Evolutionary conservation across 208 protist genomes (phyloP).

Genomic region (Leishmania amazonensis): DNA sequence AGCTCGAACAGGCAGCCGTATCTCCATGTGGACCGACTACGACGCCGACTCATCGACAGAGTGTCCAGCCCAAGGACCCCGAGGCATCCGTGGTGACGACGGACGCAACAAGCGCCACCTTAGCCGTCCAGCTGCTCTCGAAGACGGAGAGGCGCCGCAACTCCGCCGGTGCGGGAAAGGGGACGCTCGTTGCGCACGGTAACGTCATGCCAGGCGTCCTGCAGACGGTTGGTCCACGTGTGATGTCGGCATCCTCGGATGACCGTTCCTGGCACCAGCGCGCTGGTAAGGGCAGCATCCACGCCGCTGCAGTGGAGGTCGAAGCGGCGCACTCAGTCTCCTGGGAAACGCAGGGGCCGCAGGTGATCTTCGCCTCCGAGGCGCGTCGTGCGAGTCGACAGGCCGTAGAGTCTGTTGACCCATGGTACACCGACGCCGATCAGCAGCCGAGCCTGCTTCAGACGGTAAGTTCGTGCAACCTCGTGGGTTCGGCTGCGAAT

Average conservation of each 20-base stretch:
- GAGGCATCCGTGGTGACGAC: not conserved
- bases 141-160: not conserved
- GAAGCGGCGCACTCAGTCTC: not conserved
- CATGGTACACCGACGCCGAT: slow-evolving; percentile 13
- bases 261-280: not conserved
- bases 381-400: not conserved
- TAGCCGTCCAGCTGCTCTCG: not conserved
- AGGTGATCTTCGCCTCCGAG: slow-evolving; percentile 8
- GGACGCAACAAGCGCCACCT: not conserved
- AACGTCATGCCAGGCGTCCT: slow-evolving; percentile 2
- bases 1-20: not conserved
- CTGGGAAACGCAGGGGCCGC: not conserved
- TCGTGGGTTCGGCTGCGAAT: not conserved
- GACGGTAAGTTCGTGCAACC: not conserved
- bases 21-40: not conserved
- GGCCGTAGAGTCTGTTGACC: not conserved
- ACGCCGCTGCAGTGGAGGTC: not conserved
- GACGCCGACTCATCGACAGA: not conserved
- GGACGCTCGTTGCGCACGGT: not conserved
- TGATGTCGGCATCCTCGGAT: slow-evolving; percentile 5
- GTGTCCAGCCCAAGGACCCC: not conserved
- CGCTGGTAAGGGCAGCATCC: not conserved
- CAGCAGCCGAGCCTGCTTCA: slow-evolving; percentile 7
- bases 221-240: not conserved
- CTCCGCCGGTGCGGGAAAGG: not conserved